Evolutionary conservation across 2,329 filamentous ascomycete species (phyloP).

Genomic region (Coniochaeta hoffmannii): DNA sequence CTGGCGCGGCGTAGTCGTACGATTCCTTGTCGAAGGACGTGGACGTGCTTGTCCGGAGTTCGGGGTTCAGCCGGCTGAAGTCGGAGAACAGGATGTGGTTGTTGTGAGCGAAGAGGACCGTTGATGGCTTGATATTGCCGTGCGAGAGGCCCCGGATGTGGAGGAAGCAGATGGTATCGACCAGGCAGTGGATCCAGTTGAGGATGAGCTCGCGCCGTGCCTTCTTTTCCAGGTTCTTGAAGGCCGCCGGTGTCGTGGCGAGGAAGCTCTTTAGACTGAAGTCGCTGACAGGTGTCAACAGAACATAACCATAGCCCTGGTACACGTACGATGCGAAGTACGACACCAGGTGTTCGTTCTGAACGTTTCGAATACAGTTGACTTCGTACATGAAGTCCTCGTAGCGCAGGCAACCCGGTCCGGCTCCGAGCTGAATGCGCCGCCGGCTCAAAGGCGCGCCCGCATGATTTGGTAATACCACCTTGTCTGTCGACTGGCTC

Average conservation of each 20-base stretch:
- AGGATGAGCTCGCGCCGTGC: slow-evolving; percentile 53
- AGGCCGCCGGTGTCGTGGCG: slow-evolving; percentile 51
- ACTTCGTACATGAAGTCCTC: slow-evolving; percentile 56
- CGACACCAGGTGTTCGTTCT: slow-evolving; percentile 63
- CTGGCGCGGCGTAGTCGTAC: slow-evolving; percentile 68
- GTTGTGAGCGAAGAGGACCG: slow-evolving; percentile 57
- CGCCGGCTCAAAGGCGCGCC: slow-evolving; percentile 51
- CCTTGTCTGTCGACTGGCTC: slow-evolving; percentile 42
- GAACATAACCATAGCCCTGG: slow-evolving; percentile 54
- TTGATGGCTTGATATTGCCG: slow-evolving; percentile 63
- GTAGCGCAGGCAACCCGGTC: slow-evolving; percentile 34
- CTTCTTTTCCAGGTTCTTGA: slow-evolving; percentile 55
- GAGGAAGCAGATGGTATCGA: slow-evolving; percentile 59
- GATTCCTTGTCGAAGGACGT: slow-evolving; percentile 55
- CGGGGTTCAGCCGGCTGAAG: slow-evolving; percentile 40
- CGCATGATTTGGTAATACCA: slow-evolving; percentile 56
- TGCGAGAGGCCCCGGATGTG: slow-evolving; percentile 59
- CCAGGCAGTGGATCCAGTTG: slow-evolving; percentile 70
- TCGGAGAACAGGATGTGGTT: slow-evolving; percentile 64
- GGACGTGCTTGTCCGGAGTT: slow-evolving; percentile 31
- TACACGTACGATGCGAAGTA: slow-evolving; percentile 65
- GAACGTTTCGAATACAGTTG: slow-evolving; percentile 47
- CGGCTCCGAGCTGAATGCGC: slow-evolving; percentile 43
- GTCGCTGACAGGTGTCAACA: slow-evolving; percentile 61
- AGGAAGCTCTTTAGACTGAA: slow-evolving; percentile 62